Evolutionary conservation across 768 basidiomycete species (phyloP), one percentile per base, ranked within the genome.

Genomic region (Lactarius trivialis): DNA sequence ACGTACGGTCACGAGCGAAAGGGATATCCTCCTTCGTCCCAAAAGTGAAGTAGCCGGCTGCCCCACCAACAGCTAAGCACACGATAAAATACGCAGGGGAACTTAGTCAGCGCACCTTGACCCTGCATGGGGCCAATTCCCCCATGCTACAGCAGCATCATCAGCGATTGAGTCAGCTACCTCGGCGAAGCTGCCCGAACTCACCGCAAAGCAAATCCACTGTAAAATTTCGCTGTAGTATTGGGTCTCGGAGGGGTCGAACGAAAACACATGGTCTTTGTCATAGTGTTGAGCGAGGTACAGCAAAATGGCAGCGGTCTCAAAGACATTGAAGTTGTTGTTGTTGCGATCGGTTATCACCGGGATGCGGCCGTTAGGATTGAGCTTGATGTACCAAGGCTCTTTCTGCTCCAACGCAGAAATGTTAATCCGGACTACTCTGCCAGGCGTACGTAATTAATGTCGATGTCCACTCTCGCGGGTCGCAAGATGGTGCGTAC

Each of bases 41-140:
- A n/a, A 73, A 72, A 58, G 75, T 77, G 76, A 93, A 94, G 75
- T 91, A 88, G 70, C 84, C 82, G 12, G 88, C 85, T 83, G 14
- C 69, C 58, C 28, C 19, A 6, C n/a, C 21, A n/a, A n/a, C 24
- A 19, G 57, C 9, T 54, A 19, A 56, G 34, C 11, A 33, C 6
- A 26, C 24, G 34, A 15, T 43, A 21, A 19, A 24, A 51, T 11
- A 26, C 2, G 36, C 32, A 60, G 45, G 39, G 53, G 14, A 12
- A 26, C 37, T 34, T 55, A 51, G 51, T 55, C 55, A 52, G 58
- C 56, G 19, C 53, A 72, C 74, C 71, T 75, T 91, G 88, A 33
- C 89, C 88, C 77, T 93, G 89, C 89, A 92, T 93, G n/a, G 91
- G 90, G 30, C 89, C 90, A 26, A 91, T 73, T 28, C 87, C 90